These are phyloP conservation scores for Termitomyces sp. DNA, from an alignment of 1,284 basidiomycete genomes.

Conservation along the genomic window DNA sequence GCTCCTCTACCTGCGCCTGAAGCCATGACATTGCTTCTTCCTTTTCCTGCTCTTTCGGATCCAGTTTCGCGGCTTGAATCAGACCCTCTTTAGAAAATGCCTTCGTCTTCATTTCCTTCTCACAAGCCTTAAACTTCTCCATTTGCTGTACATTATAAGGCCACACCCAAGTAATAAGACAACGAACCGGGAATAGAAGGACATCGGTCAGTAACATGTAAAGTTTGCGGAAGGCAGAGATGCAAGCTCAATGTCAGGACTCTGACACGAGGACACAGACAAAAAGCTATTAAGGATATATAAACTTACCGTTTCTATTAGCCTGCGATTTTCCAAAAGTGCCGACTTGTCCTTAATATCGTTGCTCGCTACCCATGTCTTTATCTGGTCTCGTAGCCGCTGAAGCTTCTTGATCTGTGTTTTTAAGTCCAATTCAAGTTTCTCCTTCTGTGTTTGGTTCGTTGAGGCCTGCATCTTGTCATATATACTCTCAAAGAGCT, in stretches of 20 bases:
- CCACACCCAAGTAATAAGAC: slow-evolving; percentile 17
- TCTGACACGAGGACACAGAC: slow-evolving; percentile 12
- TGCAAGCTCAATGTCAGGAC: slow-evolving; percentile 11
- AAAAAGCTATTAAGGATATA: slow-evolving; percentile 4
- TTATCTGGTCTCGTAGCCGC: slow-evolving; percentile 96
- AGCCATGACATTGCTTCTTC: slow-evolving; percentile 87
- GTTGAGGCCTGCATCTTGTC: slow-evolving; percentile 94
- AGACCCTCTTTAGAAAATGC: slow-evolving; percentile 99
- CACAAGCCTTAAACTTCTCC: slow-evolving; percentile 99
- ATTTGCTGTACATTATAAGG: slow-evolving; percentile 75
- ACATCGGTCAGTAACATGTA: slow-evolving; percentile 22
- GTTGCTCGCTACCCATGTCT: slow-evolving; percentile 96
- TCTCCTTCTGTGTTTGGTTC: slow-evolving; percentile 96
- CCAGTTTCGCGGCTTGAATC: slow-evolving; percentile 89
- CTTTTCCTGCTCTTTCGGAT: slow-evolving; percentile 97
- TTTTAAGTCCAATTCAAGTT: slow-evolving; percentile 91
- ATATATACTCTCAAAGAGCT: slow-evolving; percentile 92
- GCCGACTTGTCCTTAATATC: slow-evolving; percentile 99
- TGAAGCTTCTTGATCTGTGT: slow-evolving; percentile 99
- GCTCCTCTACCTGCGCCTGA: slow-evolving; percentile 84
- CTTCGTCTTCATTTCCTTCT: slow-evolving; percentile 99
- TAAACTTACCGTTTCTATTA: slow-evolving; percentile 92
- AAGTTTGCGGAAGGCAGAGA: slow-evolving; percentile 9
- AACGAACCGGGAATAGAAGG: slow-evolving; percentile 20
- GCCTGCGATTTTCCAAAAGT: slow-evolving; percentile 87